Percentiles rank a stretch among this genome's conserved stretches.
Evolutionary conservation across 805 yeast genomes (phyloP).

Genomic region (Saccharomycopsis fibuligera): DNA sequence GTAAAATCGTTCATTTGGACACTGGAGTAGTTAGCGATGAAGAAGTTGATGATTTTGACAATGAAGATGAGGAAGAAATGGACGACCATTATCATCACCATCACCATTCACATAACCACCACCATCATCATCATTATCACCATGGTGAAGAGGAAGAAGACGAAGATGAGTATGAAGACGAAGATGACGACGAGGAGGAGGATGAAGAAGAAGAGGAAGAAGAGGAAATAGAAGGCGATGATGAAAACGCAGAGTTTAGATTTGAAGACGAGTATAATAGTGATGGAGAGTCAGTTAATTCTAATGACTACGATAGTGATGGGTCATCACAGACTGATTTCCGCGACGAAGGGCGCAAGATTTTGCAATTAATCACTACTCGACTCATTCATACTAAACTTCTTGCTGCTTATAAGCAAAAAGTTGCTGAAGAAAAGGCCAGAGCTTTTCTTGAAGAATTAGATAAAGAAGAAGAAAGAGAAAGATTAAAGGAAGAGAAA

Average conservation of each 20-base stretch:
- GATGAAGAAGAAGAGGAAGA: not conserved
- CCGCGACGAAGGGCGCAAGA: conserved; percentile 26
- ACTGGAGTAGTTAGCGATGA: not conserved
- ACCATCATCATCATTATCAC: not conserved
- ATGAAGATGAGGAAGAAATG: not conserved
- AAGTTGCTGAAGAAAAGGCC: conserved; percentile 20
- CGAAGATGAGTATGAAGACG: conserved; percentile 9
- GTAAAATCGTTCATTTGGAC: not conserved
- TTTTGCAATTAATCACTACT: conserved; percentile 21
- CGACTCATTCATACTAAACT: conserved; percentile 8
- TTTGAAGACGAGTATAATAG: conserved; percentile 17
- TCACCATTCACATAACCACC: not conserved
- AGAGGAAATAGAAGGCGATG: not conserved
- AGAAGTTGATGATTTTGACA: not conserved
- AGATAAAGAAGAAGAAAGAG: conserved; percentile 18
- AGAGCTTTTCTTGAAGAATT: conserved; percentile 17
- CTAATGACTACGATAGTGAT: conserved; percentile 26
- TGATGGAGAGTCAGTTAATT: conserved; percentile 43
- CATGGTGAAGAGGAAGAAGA: conserved; percentile 2
- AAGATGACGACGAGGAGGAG: not conserved
- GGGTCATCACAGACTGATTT: conserved; percentile 36
- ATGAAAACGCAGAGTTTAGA: not conserved
- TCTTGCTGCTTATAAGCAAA: conserved; percentile 17
- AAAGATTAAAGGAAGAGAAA: conserved; percentile 18
- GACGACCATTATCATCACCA: not conserved